Evolutionary conservation across 2,329 filamentous ascomycete genomes (phyloP), one percentile per base, ranked within the genome.

Genomic region (Pseudogymnoascus sp.): DNA sequence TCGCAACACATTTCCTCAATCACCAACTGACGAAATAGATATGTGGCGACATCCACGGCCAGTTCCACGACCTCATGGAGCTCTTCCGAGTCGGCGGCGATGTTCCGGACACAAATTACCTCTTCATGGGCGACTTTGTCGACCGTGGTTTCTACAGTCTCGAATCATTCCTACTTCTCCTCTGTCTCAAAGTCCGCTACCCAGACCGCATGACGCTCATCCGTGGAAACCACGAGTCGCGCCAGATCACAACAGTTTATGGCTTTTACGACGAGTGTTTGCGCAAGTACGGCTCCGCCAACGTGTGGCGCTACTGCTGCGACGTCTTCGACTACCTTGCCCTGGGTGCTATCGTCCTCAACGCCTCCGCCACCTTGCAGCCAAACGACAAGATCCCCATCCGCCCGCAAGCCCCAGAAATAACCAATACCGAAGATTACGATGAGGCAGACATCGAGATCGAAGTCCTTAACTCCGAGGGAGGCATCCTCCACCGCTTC

Each of bases 91-190:
- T 99, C 75, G 94, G 94, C 69, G 94, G 94, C 60, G 91, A 92
- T 64, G 97, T 96, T 74, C 94, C 94, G 67, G 94, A 99, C 76
- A 97, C 94, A 73, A 97, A 97, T 80, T 97, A 97, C 77, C 87
- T 97, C 67, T 97, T 97, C 80, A 97, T 99, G 91, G 92, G 94
- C 74, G 94, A 99, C 77, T 99, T 97, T 73, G 94, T 99, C 71
- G 94, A 99, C 76, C 87, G 94, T 80, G 94, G 94, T 66, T 99
- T 97, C 81, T 99, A 97, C 80, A 97, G 92, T 28, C 91, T 99
- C 68, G 94, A 99, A 82, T 97, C 94, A 6, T 92, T 99, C 68
- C 96, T 93, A 15, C 86, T 99, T 62, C 87, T 99, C 69, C 91
- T 97, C 70, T 91, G 90, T 66, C 87, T 97, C 74, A 99, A 97